Conservation (phyloP, 192 early-diverging fungal species). For the Coemansia furcata region DNA sequence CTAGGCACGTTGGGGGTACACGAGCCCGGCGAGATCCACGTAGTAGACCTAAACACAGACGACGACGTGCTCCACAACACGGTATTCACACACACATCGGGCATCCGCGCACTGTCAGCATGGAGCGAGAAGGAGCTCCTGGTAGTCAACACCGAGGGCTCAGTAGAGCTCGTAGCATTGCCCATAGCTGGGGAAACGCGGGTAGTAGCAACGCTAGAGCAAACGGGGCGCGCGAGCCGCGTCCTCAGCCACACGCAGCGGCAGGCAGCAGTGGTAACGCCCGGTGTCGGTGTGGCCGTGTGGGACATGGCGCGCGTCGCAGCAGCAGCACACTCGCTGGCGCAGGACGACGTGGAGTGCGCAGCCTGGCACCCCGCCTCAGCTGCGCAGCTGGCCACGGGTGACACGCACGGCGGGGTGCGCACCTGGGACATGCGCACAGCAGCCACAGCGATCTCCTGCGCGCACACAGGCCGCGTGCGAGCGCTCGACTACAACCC, state of each 20-base stretch:
- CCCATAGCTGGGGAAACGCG: neutral
- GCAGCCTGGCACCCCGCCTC: constrained; percentile 32
- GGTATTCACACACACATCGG: constrained; percentile 20
- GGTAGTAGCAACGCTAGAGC: neutral
- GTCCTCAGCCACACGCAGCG: constrained; percentile 14
- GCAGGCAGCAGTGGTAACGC: constrained; percentile 15
- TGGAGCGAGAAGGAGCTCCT: constrained; percentile 24
- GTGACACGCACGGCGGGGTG: constrained; percentile 45
- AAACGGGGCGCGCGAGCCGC: neutral
- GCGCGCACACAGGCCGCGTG: constrained; percentile 75
- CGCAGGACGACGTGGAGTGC: constrained; percentile 31
- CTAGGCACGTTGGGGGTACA: constrained; percentile 41
- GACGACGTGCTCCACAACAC: constrained; percentile 23
- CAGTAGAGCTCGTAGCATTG: constrained; percentile 19
- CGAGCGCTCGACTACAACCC: constrained; percentile 83
- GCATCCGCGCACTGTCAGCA: constrained; percentile 27
- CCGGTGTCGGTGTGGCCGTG: constrained; percentile 7
- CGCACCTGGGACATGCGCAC: constrained; percentile 71
- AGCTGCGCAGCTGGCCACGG: constrained; percentile 55
- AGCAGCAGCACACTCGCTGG: too few species aligned
- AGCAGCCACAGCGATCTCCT: constrained; percentile 37
- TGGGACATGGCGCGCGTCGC: constrained; percentile 16
- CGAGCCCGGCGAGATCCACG: constrained; percentile 41
- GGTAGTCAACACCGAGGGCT: constrained; percentile 8
- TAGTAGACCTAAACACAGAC: constrained; percentile 37